Conservation (phyloP, 2,329 filamentous ascomycete species). For the Talaromyces sp. region DNA sequence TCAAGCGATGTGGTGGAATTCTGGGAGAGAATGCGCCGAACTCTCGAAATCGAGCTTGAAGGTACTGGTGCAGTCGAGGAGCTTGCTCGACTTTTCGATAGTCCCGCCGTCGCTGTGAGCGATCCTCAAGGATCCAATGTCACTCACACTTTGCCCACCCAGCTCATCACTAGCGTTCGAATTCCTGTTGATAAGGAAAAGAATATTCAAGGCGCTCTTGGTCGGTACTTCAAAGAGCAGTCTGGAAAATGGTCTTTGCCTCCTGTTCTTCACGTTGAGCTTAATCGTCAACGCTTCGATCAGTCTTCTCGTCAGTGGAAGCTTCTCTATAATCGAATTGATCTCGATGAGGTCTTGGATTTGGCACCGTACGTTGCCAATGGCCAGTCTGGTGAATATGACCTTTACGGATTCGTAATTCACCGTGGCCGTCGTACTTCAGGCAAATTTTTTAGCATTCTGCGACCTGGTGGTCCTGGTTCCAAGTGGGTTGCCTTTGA, state of each 20-base stretch:
- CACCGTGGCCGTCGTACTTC: conserved; percentile 59
- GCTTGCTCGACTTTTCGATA: conserved; percentile 49
- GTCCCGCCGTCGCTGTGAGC: conserved; percentile 29
- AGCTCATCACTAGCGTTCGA: conserved; percentile 38
- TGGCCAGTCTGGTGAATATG: conserved; percentile 45
- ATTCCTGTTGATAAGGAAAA: conserved; percentile 38
- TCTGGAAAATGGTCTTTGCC: conserved; percentile 45
- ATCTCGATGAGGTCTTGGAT: conserved; percentile 53
- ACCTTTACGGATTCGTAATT: conserved; percentile 58
- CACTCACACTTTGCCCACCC: conserved; percentile 34
- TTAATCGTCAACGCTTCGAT: conserved; percentile 57
- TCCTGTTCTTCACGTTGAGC: conserved; percentile 52
- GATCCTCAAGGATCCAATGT: conserved; percentile 23
- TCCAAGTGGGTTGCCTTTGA: conserved; percentile 60
- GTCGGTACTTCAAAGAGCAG: conserved; percentile 31
- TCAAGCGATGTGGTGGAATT: conserved; percentile 54
- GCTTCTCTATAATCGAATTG: conserved; percentile 55
- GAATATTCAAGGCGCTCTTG: conserved; percentile 37
- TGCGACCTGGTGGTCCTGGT: conserved; percentile 55
- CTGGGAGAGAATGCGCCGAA: conserved; percentile 53
- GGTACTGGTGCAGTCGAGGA: conserved; percentile 41
- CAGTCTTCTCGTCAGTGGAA: conserved; percentile 53
- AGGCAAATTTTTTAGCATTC: conserved; percentile 57
- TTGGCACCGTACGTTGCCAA: conserved; percentile 38
- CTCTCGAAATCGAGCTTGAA: conserved; percentile 51